Percentiles rank a stretch among this genome's conserved stretches.
These are phyloP conservation scores for Curvularia lunata DNA, from an alignment of 2,329 filamentous ascomycete genomes.

Conservation along the genomic window DNA sequence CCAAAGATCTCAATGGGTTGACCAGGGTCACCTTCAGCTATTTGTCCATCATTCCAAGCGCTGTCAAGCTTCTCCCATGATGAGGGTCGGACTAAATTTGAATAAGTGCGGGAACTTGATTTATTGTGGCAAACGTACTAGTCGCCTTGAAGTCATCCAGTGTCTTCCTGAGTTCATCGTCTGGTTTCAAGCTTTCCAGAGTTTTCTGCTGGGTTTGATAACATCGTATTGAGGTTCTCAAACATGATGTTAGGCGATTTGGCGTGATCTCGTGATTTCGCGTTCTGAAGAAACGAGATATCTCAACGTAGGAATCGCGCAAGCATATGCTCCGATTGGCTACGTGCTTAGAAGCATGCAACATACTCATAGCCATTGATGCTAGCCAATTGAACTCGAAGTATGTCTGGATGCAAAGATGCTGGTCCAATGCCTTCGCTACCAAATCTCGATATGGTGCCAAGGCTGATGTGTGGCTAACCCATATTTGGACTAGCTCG, in stretches of 20 bases:
- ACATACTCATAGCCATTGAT: constrained; percentile 30
- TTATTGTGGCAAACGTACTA: constrained; percentile 27
- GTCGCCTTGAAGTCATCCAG: constrained; percentile 43
- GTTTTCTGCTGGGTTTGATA: constrained; percentile 19
- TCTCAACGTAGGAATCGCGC: constrained; percentile 42
- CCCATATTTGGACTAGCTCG: constrained; percentile 24
- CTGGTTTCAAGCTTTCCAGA: constrained; percentile 12
- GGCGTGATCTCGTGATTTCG: constrained; percentile 39
- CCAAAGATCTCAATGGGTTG: constrained; percentile 54
- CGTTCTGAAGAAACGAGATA: constrained; percentile 42
- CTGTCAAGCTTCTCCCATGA: constrained; percentile 39
- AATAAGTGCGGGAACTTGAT: constrained; percentile 11
- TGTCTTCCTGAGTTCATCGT: constrained; percentile 30
- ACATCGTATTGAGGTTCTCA: constrained; percentile 17
- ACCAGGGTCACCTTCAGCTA: constrained; percentile 6
- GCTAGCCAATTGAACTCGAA: neutral
- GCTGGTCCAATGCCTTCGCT: neutral
- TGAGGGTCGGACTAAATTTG: constrained; percentile 17
- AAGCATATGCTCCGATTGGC: constrained; percentile 24
- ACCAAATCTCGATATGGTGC: constrained; percentile 14
- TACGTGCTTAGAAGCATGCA: constrained; percentile 25
- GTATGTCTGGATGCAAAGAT: neutral
- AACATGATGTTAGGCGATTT: constrained; percentile 16
- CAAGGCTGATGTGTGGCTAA: constrained; percentile 30
- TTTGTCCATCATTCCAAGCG: constrained; percentile 40